phyloP scores from a whole-genome alignment of 805 yeast genomes.

The Maudiozyma saulgeensis region DNA sequence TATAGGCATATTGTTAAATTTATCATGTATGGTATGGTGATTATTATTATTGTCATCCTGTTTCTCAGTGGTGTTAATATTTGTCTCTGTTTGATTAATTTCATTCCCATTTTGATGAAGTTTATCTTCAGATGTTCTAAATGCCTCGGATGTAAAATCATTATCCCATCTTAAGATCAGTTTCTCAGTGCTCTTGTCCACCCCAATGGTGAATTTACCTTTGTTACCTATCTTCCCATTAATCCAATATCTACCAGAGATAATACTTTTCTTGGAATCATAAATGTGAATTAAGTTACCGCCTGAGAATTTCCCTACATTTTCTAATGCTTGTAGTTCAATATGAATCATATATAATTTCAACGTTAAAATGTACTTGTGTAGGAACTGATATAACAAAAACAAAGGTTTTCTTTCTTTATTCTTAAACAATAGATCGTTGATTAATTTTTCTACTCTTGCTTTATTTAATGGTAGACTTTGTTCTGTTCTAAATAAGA shows the following conservation, averaged over 20 bases:
- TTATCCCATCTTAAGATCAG: conserved; percentile 27
- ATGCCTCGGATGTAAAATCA: conserved; percentile 6
- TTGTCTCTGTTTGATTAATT: not conserved
- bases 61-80: not conserved
- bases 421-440: conserved; percentile 25
- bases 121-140: not conserved
- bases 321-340: conserved; percentile 21
- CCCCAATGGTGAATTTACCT: conserved; percentile 24
- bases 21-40: not conserved
- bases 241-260: conserved; percentile 28
- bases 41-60: not conserved
- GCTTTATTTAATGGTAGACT: conserved; percentile 21
- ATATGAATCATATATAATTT: conserved; percentile 27
- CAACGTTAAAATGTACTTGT: conserved; percentile 27
- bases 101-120: not conserved
- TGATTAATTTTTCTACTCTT: conserved; percentile 25
- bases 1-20: conserved; percentile 10
- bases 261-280: conserved; percentile 26
- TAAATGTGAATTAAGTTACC: conserved; percentile 27
- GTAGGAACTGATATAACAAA: conserved; percentile 25
- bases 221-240: conserved; percentile 24
- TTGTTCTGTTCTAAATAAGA: conserved; percentile 35
- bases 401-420: conserved; percentile 21
- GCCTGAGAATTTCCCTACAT: conserved; percentile 25
- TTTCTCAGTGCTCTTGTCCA: conserved; percentile 17